phyloP scores from a whole-genome alignment of 257 asterid genomes.

The Ehretia macrophylla region DNA sequence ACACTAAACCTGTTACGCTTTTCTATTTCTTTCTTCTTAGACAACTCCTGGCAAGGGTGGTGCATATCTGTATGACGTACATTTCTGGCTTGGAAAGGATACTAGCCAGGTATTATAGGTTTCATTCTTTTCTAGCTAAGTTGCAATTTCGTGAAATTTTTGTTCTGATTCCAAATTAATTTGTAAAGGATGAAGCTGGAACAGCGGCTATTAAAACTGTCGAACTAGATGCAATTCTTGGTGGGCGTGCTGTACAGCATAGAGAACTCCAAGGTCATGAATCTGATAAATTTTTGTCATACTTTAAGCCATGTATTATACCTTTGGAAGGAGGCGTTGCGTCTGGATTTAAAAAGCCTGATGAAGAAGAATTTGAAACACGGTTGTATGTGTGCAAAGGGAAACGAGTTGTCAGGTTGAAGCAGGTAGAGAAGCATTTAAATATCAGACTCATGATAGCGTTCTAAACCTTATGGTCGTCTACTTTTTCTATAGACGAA shows the following conservation, averaged over 20 bases:
- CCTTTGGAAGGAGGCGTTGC: constrained; percentile 97
- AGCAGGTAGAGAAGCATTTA: constrained; percentile 53
- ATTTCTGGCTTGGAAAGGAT: constrained; percentile 98
- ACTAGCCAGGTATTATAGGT: constrained; percentile 79
- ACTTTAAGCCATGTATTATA: constrained; percentile 91
- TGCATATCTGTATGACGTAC: constrained; percentile 85
- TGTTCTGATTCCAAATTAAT: background rate
- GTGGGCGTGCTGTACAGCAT: constrained; percentile 98
- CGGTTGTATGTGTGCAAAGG: constrained; percentile 84
- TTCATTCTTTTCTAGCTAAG: constrained; percentile 10
- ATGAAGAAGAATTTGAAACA: constrained; percentile 87
- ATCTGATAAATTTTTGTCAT: constrained; percentile 86
- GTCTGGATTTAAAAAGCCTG: constrained; percentile 75
- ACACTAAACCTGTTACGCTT: background rate
- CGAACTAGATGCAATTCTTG: constrained; percentile 93
- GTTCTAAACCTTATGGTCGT: background rate
- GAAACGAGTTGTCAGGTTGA: constrained; percentile 77
- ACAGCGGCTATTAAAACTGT: constrained; percentile 93
- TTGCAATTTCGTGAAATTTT: background rate
- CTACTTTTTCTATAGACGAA: constrained; percentile 5
- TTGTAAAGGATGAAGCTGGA: constrained; percentile 87
- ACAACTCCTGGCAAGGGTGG: constrained; percentile 95
- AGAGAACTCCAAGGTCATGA: constrained; percentile 94
- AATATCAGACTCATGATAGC: constrained; percentile 1
- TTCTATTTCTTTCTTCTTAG: constrained; percentile 25